Evolutionary conservation across 75 land plant genomes (phyloP), one percentile per base, ranked within the genome.

Genomic region (Isoetes taiwanensis): DNA sequence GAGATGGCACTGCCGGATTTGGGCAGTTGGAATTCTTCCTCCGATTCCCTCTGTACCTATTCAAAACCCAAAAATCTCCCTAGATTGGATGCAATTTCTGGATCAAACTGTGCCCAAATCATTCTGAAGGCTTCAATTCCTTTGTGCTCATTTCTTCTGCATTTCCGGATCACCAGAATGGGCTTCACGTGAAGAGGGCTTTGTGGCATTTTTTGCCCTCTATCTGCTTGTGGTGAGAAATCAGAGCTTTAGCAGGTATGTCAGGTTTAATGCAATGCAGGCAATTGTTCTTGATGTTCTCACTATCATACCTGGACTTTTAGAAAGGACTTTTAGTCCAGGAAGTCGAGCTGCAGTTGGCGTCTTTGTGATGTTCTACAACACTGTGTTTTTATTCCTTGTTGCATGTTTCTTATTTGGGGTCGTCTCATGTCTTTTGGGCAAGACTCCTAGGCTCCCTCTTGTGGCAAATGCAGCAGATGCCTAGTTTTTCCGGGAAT

Each of bases 391-490:
- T 21, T 52, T 82, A 60, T 85, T 70, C 56, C 54, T 85, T 39
- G 52, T 85, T 50, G 82, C 77, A n/a, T 76, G 59, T 27, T 69
- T 85, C 64, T 34, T 82, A 5, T 78, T 78, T 61, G 90, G 90
- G 0, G 75, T 78, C 0, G 48, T 63, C 2, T 73, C 78, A 14
- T 85, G 90, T 57, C 26, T 78, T 29, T 43, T 85, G 41, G 90
- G 90, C 3, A 76, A 68, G 61, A 43, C 73, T 2, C 82, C 90
- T 24, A 64, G 90, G 41, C 62, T 85, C 75, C 90, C 90, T 31
- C 68, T 85, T 52, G 90, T 85, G 43, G 90, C 90, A 28, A 82
- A 82, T 9, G 90, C 90, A 19, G 90, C 90, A 28, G 90, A 85
- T 9, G 71, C 87, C 57, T 86, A 85, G 57, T 81, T 85, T 3